These are phyloP conservation scores for Petasospora fabianii DNA, from an alignment of 1,139 yeast genomes.

Conservation along the genomic window DNA sequence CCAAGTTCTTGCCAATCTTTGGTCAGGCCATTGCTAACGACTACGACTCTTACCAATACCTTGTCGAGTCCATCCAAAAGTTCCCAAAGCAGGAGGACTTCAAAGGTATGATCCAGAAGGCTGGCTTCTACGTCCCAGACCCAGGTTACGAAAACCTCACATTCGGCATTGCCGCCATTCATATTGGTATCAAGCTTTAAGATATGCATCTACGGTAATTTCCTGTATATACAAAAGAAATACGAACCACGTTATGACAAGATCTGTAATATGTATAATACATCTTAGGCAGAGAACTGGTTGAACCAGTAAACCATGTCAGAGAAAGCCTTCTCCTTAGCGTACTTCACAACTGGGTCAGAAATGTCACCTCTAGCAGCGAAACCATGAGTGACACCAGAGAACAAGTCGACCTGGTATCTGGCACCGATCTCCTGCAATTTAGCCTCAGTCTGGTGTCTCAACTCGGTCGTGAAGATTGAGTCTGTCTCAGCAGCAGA, in stretches of 20 bases:
- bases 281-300: not conserved
- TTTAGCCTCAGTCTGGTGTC: constrained; percentile 56
- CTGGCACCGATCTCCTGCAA: constrained; percentile 47
- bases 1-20: constrained; percentile 85
- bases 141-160: constrained; percentile 92
- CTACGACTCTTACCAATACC: constrained; percentile 90
- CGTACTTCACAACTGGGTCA: constrained; percentile 53
- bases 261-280: not conserved
- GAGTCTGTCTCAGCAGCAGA: constrained; percentile 70
- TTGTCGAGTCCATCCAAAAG: constrained; percentile 87
- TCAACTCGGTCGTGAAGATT: constrained; percentile 58
- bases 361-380: constrained; percentile 57
- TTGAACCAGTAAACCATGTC: constrained; percentile 58
- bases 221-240: not conserved
- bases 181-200: constrained; percentile 83
- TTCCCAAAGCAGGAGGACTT: constrained; percentile 93
- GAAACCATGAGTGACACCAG: constrained; percentile 69
- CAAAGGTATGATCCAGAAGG: constrained; percentile 87
- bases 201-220: not conserved
- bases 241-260: not conserved
- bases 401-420: constrained; percentile 57
- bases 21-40: constrained; percentile 95
- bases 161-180: constrained; percentile 96
- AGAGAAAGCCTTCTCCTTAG: constrained; percentile 60
- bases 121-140: constrained; percentile 89